These are phyloP conservation scores for Trichopus zeylanicus DNA, from an alignment of 116 monocot genomes.

Conservation along the genomic window DNA sequence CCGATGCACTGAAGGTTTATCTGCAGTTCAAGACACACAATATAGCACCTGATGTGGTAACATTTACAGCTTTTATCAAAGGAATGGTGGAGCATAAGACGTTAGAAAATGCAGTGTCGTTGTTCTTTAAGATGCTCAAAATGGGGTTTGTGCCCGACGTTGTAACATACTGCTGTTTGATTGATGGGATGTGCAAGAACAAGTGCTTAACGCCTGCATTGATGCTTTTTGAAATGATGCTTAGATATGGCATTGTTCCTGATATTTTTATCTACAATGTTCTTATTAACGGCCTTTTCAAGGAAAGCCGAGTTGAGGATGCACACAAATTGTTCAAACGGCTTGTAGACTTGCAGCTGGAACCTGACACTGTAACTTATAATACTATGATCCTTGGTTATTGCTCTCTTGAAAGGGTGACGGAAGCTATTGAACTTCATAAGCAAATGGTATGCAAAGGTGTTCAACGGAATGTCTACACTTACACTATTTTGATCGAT, in stretches of 20 bases:
- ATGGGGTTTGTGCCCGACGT: slow-evolving; percentile 21
- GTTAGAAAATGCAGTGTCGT: slow-evolving; percentile 17
- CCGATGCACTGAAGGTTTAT: slow-evolving; percentile 19
- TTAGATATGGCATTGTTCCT: slow-evolving; percentile 25
- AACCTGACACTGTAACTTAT: slow-evolving; percentile 36
- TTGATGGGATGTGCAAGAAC: slow-evolving; percentile 38
- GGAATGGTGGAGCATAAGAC: slow-evolving; percentile 27
- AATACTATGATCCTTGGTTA: slow-evolving; percentile 43
- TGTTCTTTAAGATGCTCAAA: slow-evolving; percentile 45
- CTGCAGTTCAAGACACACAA: slow-evolving; percentile 4
- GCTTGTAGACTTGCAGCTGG: slow-evolving; percentile 11
- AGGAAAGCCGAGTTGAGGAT: slow-evolving; percentile 12
- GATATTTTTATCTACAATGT: slow-evolving; percentile 39
- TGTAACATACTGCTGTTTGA: slow-evolving; percentile 26
- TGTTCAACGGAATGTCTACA: slow-evolving; percentile 30
- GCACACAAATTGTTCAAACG: slow-evolving; percentile 15
- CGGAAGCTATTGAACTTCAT: slow-evolving; percentile 18
- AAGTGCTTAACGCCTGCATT: slow-evolving; percentile 17
- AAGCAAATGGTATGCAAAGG: slow-evolving; percentile 15
- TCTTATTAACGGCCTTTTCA: slow-evolving; percentile 37
- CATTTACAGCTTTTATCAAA: slow-evolving; percentile 39
- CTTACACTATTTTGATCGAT: slow-evolving; percentile 33
- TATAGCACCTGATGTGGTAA: slow-evolving; percentile 29
- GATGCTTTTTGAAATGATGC: slow-evolving; percentile 30
- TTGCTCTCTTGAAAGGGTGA: slow-evolving; percentile 16